These are phyloP conservation scores for Talaromyces borbonicus DNA, from an alignment of 495 filamentous ascomycete species.

Conservation along the genomic window DNA sequence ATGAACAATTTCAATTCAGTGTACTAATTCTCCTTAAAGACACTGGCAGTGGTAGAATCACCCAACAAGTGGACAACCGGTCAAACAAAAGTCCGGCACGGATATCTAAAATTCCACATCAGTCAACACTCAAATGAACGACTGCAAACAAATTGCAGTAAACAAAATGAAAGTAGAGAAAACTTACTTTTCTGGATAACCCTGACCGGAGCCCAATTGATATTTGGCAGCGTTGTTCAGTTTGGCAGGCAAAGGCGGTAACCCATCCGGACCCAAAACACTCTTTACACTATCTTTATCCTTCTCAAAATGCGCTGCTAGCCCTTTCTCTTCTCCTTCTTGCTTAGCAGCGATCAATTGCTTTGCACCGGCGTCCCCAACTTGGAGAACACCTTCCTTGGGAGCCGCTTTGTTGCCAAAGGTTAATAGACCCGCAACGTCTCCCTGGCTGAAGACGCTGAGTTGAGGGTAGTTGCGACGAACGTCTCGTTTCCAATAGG, in stretches of 20 bases:
- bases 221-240: constrained; percentile 40
- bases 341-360: constrained; percentile 73
- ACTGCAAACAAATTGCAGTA: neutral
- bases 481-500: constrained; percentile 93
- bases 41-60: too few relatives aligned
- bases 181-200: constrained; percentile 43
- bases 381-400: constrained; percentile 61
- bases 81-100: constrained; percentile 41
- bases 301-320: constrained; percentile 65
- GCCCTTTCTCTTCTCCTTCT: constrained; percentile 58
- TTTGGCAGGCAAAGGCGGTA: constrained; percentile 76
- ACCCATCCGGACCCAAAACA: constrained; percentile 59
- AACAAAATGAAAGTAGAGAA: neutral
- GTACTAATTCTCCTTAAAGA: too few relatives aligned
- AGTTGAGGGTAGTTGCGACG: constrained; percentile 78
- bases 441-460: constrained; percentile 70
- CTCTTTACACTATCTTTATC: constrained; percentile 47
- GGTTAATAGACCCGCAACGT: constrained; percentile 74
- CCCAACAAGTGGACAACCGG: neutral
- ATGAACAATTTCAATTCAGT: too few relatives aligned
- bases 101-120: constrained; percentile 27
- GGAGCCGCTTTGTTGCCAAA: constrained; percentile 77
- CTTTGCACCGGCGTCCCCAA: constrained; percentile 76
- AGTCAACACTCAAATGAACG: neutral
- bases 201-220: constrained; percentile 31